Evolutionary conservation across 306 rosid species (phyloP).

Genomic region (Coriaria nepalensis): DNA sequence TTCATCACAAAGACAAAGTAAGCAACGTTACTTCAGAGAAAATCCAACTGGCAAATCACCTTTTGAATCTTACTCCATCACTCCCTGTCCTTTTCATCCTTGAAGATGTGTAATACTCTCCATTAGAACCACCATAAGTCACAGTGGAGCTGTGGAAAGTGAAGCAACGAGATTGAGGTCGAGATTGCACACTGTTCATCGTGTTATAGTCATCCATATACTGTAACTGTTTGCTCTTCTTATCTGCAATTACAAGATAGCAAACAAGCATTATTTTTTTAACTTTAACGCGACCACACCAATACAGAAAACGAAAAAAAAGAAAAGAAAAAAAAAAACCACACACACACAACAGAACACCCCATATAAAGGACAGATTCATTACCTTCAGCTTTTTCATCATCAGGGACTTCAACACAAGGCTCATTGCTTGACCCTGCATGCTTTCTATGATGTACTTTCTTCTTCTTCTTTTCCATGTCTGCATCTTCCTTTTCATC

Average conservation of each 20-base stretch:
- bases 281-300: not conserved
- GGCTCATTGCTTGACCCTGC: constrained; percentile 30
- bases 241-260: constrained; percentile 29
- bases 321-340: too few relatives aligned
- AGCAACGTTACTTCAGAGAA: not conserved
- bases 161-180: constrained; percentile 54
- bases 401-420: constrained; percentile 41
- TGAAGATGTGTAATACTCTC: constrained; percentile 58
- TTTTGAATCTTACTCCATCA: constrained; percentile 73
- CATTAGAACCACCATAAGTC: constrained; percentile 53
- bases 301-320: constrained; percentile 2
- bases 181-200: constrained; percentile 14
- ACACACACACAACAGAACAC: too few relatives aligned
- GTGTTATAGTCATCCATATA: constrained; percentile 16
- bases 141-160: constrained; percentile 73
- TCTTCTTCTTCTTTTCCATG: too few relatives aligned
- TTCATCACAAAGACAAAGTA: constrained; percentile 17
- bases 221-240: constrained; percentile 31
- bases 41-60: constrained; percentile 2
- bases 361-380: too few relatives aligned
- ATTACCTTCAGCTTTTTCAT: constrained; percentile 50
- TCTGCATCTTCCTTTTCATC: constrained; percentile 40
- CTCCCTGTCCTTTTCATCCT: constrained; percentile 56
- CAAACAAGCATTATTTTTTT: not conserved
- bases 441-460: constrained; percentile 47